Evolutionary conservation across 169 alveolate species (phyloP), one percentile per base, ranked within the genome.

Genomic region (Theileria annulata): DNA sequence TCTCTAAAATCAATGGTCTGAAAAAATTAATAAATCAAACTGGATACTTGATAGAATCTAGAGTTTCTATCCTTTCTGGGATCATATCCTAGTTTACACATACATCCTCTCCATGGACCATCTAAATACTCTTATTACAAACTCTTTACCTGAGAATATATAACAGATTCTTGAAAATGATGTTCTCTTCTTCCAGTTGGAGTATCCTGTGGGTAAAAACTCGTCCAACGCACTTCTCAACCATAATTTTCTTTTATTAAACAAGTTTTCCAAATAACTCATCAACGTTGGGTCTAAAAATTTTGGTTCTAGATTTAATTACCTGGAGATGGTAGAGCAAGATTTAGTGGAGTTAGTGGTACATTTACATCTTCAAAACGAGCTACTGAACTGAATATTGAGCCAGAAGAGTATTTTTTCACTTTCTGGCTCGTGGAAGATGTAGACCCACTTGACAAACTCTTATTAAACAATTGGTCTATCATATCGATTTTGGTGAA

Each of bases 91-190:
- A 83, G 72, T 69, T 42, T 83, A 33, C 85, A 75, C 81, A 83
- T 68, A 31, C 84, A 75, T 0, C 90, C 90, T 33, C 90, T 82
- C 90, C 90, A 83, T 13, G 90, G 90, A 3, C 90, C 90, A 63
- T 83, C 90, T 80, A 70, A 23, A 48, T 49, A n/a, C 8, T 10
- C 47, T 4, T 13, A 25, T 56, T 56, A 1, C 28, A 17, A 0
- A 3, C 2, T 60, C 37, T 13, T 70, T 5, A 83, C 90, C 90
- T 72, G 86, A 62, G 51, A 83, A 83, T 31, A 83, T 35, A 66
- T 83, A 83, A 48, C 90, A 83, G 0, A 75, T 71, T 9, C 86
- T 72, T n/a, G 90, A 62, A 56, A 83, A 83, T 15, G 90, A 72
- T 3, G 58, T 71, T 33, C 73, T 83, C 42, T 83, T 83, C 48